Conservation (phyloP, 345 rosid species). For the Cardamine resedifolia region DNA sequence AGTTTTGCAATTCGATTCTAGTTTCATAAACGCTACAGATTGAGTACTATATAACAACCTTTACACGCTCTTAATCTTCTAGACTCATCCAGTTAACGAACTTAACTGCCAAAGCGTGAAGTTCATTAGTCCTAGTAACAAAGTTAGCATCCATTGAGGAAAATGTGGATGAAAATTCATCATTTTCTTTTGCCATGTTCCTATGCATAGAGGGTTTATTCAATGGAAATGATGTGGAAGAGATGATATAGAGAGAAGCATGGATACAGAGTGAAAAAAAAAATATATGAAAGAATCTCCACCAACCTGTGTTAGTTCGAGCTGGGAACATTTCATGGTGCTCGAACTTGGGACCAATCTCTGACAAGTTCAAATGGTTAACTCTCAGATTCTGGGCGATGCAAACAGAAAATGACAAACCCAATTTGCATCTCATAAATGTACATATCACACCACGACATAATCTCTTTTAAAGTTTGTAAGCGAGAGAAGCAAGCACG, state of each 20-base stretch:
- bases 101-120: conserved; percentile 22
- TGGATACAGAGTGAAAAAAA: conserved; percentile 38
- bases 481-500: too few species aligned
- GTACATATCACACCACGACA: too few species aligned
- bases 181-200: conserved; percentile 43
- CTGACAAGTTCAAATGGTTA: too few species aligned
- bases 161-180: conserved; percentile 48
- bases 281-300: too few species aligned
- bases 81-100: conserved; percentile 28
- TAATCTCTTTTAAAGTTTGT: too few species aligned
- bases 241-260: background rate
- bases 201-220: conserved; percentile 37
- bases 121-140: conserved; percentile 44
- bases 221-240: background rate
- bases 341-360: too few species aligned
- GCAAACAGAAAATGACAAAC: too few species aligned
- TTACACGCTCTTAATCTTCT: conserved; percentile 9
- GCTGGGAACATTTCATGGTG: too few species aligned
- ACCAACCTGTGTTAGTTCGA: too few species aligned
- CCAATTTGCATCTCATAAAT: too few species aligned
- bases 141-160: conserved; percentile 51
- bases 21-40: background rate
- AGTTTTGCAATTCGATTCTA: background rate
- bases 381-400: too few species aligned
- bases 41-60: background rate